phyloP scores from a whole-genome alignment of 257 asterid species.

The Forsythia suspensa region DNA sequence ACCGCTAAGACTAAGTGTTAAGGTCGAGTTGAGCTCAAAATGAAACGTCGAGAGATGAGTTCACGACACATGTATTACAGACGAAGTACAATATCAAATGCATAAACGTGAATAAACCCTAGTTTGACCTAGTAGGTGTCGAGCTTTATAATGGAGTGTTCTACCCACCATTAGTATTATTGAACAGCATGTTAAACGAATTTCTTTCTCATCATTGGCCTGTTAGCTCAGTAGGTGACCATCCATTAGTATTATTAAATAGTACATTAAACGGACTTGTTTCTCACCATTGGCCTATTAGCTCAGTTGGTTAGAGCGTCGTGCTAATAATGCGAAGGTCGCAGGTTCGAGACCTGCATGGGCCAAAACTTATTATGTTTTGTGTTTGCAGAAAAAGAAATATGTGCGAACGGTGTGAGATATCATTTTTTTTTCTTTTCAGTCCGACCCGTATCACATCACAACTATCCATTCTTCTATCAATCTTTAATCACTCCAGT shows the following conservation, averaged over 20 bases:
- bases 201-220: too few relatives aligned
- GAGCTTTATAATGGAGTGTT: too few relatives aligned
- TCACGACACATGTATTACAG: too few relatives aligned
- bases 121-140: background rate
- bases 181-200: too few relatives aligned
- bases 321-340: conserved; percentile 36
- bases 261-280: too few relatives aligned
- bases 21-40: background rate
- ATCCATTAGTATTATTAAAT: too few relatives aligned
- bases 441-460: background rate
- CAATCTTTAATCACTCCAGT: background rate
- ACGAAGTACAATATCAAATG: background rate
- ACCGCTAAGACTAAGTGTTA: too few relatives aligned
- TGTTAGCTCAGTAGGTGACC: too few relatives aligned
- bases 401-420: background rate
- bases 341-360: conserved; percentile 31
- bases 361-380: conserved; percentile 7
- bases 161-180: too few relatives aligned
- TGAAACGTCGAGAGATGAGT: background rate
- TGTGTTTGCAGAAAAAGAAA: background rate
- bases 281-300: conserved; percentile 10
- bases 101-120: background rate
- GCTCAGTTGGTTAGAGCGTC: conserved; percentile 35
- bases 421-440: too few relatives aligned
- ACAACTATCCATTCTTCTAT: background rate